Evolutionary conservation across 768 basidiomycete species (phyloP), one percentile per base, ranked within the genome.

Genomic region (Cystofilobasidium bisporidii): DNA sequence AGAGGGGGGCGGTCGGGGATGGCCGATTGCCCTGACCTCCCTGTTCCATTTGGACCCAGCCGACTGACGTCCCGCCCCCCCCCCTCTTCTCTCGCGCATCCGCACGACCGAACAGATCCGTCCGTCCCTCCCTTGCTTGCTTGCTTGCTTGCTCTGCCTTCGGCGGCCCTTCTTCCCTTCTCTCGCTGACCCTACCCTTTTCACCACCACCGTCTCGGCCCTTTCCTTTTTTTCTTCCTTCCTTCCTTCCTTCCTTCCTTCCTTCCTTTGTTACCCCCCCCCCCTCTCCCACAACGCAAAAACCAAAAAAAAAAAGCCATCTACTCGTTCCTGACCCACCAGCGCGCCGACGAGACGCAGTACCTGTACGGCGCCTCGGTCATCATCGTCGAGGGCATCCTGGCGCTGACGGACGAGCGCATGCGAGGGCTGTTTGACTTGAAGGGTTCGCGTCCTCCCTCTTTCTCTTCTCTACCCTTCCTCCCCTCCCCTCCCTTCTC

Each of bases 271-370:
- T 22, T 15, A 3, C 1, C 8, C 53, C 30, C 18, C 53, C 53
- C 53, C 43, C 6, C 24, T 36, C 9, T 43, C n/a, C 1, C 0
- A n/a, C n/a, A n/a, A n/a, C n/a, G n/a, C n/a, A n/a, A n/a, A n/a
- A n/a, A n/a, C n/a, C n/a, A n/a, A n/a, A n/a, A n/a, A n/a, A n/a
- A n/a, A n/a, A n/a, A 40, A 67, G 61, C 96, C 0, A 84, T 94
- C 10, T 99, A 99, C 76, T 94, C 91, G 0, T 99, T 99, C 77
- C 81, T 84, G 30, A 81, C 88, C 71, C 96, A 99, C 77, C 91
- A 96, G 75, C 81, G 90, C 67, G 74, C 87, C 32, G 78, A 82
- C 18, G 87, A 90, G 72, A 86, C 72, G 33, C 71, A 72, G 22
- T 75, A 96, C 77, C 79, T 94, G 2, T 97, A 97, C 75, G 92